A percentile compares a stretch with the other conserved stretches of the same genome.
phyloP scores from a whole-genome alignment of 345 rosid species.

The Corchorus olitorius region DNA sequence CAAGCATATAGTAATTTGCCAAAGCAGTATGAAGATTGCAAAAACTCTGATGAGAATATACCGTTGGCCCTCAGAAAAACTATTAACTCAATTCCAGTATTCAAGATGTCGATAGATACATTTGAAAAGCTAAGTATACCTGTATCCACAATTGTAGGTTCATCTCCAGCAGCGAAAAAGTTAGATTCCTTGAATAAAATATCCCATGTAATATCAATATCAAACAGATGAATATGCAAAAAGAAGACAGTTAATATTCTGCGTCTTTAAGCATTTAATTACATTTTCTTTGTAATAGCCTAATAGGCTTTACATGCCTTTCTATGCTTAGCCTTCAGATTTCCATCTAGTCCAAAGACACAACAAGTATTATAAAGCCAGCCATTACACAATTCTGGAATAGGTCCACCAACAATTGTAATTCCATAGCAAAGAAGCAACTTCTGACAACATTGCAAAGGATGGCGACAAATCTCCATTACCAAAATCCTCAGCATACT shows the following conservation, averaged over 20 bases:
- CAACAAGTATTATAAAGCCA: conserved; percentile 31
- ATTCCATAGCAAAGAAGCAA: conserved; percentile 29
- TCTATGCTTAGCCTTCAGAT: conserved; percentile 34
- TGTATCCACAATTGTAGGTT: conserved; percentile 12
- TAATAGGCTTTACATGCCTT: conserved; percentile 14
- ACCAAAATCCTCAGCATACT: conserved; percentile 32
- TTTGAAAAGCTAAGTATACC: background rate
- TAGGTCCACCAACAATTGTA: conserved; percentile 29
- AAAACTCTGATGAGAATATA: background rate
- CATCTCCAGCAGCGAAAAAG: conserved; percentile 23
- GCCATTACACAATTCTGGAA: conserved; percentile 29
- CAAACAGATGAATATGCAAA: conserved; percentile 34
- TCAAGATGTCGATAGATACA: background rate
- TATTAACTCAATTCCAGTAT: background rate
- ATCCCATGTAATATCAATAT: conserved; percentile 21
- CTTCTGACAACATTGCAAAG: conserved; percentile 31
- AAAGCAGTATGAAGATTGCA: background rate
- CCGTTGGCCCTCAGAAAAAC: background rate
- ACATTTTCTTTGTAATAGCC: background rate
- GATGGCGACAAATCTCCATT: conserved; percentile 13
- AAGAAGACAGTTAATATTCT: background rate
- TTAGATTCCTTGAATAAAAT: conserved; percentile 33
- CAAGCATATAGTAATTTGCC: too few species aligned
- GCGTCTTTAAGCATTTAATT: background rate
- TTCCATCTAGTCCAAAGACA: conserved; percentile 31